Base-by-base conservation (phyloP, 306 rosid genomes). In the Vicia villosa region DNA sequence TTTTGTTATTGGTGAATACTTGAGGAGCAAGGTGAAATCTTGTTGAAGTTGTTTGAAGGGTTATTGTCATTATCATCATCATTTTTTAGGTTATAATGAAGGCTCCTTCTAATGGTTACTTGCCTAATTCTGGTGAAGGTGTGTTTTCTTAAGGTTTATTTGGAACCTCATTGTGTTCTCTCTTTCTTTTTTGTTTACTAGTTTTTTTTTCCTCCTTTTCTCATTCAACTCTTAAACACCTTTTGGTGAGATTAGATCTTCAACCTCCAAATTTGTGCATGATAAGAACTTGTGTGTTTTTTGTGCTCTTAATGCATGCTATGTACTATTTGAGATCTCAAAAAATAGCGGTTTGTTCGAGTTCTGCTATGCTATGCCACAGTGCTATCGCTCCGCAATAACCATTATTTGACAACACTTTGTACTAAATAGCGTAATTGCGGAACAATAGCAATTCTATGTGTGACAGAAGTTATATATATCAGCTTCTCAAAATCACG, bases 111-210 rank as follows among this genome's bases (percentile, higher is more conserved):
- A 86, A 86, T 85, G 97, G 90, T 45, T 85, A 73, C 80, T 59
- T 86, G 83, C 83, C 91, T 70, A 83, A 85, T 82, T 81, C 96
- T 67, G 88, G 77, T 19, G 98, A 93, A 86, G 98, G 98, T 93
- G 70, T 68, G 81, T 72, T 55, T 77, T 80, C 72, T 46, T 34
- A 43, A 42, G 66, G 61, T 66, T 68, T 72, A 63, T 26, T 72
- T 65, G 28, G 4, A 24, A 24, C 28, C 28, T 24, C 28, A 24
- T 24, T 24, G 3, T 24, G 28, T 24, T 24, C 28, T 24, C 26
- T 22, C 28, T 24, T 24, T 24, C 3, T 24, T 24, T 24, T 24
- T 3, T 24, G 28, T 24, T 24, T 24, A 2, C 28, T 24, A 24
- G 28, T 24, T 24, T 22, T 1, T 22, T 24, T 24, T 2, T 24